These are phyloP conservation scores for Tylopilus sp. DNA, from an alignment of 768 basidiomycete species.

Conservation along the genomic window DNA sequence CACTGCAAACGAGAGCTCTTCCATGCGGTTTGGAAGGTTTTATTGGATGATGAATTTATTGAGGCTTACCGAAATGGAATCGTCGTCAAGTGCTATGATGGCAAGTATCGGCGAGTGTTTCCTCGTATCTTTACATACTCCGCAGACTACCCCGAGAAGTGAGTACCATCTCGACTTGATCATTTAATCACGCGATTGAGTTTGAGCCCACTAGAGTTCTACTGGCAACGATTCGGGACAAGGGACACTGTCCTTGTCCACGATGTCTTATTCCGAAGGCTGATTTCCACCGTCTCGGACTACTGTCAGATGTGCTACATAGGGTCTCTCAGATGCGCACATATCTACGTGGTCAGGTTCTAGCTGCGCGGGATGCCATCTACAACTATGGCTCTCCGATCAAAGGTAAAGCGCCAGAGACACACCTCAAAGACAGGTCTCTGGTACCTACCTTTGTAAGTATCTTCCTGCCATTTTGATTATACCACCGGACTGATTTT, in stretches of 20 bases:
- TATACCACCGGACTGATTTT: too few relatives aligned
- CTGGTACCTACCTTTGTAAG: conserved; percentile 13
- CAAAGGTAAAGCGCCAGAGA: conserved; percentile 9
- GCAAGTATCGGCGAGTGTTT: conserved; percentile 18
- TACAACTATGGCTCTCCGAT: conserved; percentile 12
- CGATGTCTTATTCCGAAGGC: conserved; percentile 20
- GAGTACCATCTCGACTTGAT: background rate
- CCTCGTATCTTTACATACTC: conserved; percentile 33
- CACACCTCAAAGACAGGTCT: conserved; percentile 6
- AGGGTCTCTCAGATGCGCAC: background rate
- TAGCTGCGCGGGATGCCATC: background rate
- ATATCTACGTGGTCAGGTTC: background rate
- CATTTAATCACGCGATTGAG: too few relatives aligned
- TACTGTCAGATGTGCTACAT: conserved; percentile 1
- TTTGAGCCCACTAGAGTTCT: conserved; percentile 16
- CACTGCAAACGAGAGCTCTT: background rate
- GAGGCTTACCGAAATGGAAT: conserved; percentile 24
- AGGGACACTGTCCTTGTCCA: conserved; percentile 32
- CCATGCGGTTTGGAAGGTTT: background rate
- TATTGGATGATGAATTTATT: conserved; percentile 16
- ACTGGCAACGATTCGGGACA: conserved; percentile 25
- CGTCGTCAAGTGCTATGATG: conserved; percentile 22
- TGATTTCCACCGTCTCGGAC: conserved; percentile 14
- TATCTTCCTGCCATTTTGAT: background rate
- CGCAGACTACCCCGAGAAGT: conserved; percentile 40